Evolutionary conservation across 805 yeast genomes (phyloP), one percentile per base, ranked within the genome.

Genomic region (Lipomyces yamadae): DNA sequence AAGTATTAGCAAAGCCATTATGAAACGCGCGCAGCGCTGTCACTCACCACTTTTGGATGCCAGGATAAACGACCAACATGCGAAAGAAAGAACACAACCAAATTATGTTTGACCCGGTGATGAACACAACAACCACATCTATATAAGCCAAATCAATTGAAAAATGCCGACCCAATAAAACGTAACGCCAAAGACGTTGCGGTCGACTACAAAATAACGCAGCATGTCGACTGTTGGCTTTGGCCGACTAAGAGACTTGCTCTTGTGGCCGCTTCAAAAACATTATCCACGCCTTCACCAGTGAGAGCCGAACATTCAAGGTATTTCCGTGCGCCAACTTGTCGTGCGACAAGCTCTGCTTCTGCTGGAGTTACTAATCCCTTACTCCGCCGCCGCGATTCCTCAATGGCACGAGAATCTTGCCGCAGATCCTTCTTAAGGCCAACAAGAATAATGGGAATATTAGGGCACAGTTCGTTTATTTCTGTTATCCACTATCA

Each of bases 261-360:
- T 72, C 98, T 82, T 0, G 97, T 91, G 15, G 98, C 97, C 60
- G 86, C 86, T 78, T 93, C 98, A 76, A 93, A 92, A 1, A 93
- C 93, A 75, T 91, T 96, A 77, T 92, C 97, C 30, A 93, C 98
- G 11, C 96, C 96, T 75, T 91, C 97, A 3, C 98, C 98, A 1
- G 97, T 91, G 71, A 93, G 80, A 0, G 98, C 92, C 58, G 96
- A 90, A 75, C 97, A 91, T 74, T 93, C 97, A 75, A 93, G 78
- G 75, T 91, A 93, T 68, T 81, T 84, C 70, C 89, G 87, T 0
- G 97, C 97, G 3, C 96, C 96, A 52, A 93, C 89, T 63, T 85
- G 84, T 63, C 83, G 83, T 0, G 97, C 96, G 33, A 88, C 89
- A 59, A 81, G 81, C 71, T 88, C 89, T 4, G 90, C 98, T 70